These are phyloP conservation scores for Aspergillus sp. DNA, from an alignment of 2,329 filamentous ascomycete species.

Conservation along the genomic window DNA sequence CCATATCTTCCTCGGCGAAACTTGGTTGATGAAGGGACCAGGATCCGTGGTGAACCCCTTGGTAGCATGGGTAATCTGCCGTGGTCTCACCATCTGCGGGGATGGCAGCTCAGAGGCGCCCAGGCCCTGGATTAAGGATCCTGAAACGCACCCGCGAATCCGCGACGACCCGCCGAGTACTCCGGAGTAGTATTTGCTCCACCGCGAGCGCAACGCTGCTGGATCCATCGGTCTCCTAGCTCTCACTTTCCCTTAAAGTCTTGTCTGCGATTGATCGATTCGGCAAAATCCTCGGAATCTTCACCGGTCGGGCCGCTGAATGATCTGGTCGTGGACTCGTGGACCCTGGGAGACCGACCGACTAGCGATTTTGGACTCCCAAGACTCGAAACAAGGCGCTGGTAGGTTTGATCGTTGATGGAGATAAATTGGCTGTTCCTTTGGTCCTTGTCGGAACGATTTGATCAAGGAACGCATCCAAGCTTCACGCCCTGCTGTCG, in stretches of 20 bases:
- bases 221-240: neutral
- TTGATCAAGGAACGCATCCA: no score
- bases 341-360: no score
- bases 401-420: no score
- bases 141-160: neutral
- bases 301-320: no score
- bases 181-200: neutral
- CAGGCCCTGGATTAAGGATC: neutral
- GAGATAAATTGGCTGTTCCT: no score
- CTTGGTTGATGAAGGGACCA: neutral
- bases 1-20: neutral
- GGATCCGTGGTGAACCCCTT: neutral
- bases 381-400: no score
- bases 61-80: neutral
- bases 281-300: no score
- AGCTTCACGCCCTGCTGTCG: no score
- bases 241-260: neutral
- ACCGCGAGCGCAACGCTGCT: neutral
- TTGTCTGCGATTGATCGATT: no score
- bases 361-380: no score
- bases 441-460: no score
- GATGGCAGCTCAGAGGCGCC: neutral
- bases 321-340: no score
- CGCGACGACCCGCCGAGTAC: neutral
- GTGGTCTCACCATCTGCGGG: neutral